phyloP scores from a whole-genome alignment of 495 filamentous ascomycete species.

The Extremus antarcticus region DNA sequence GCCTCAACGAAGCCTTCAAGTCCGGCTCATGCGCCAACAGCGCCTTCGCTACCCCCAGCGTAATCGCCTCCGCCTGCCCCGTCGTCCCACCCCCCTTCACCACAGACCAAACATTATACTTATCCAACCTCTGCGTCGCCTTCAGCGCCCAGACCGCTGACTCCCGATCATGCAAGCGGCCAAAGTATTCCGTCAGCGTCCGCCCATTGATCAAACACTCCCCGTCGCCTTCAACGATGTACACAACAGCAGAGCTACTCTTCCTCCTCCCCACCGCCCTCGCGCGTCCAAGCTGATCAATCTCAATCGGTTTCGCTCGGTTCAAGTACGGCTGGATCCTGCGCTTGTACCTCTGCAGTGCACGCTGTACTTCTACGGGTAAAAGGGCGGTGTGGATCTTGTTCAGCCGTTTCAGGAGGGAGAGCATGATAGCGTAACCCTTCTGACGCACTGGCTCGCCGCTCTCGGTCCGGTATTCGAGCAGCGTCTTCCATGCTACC shows the following conservation, averaged over 20 bases:
- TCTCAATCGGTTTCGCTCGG: conserved; percentile 39
- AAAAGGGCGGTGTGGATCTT: conserved; percentile 71
- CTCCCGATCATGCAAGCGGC: conserved; percentile 84
- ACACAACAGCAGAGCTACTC: conserved; percentile 69
- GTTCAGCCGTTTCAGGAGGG: conserved; percentile 68
- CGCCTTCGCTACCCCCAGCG: conserved; percentile 81
- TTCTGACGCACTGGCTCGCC: conserved; percentile 69
- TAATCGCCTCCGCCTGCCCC: conserved; percentile 90
- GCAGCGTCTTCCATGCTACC: conserved; percentile 72
- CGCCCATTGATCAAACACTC: conserved; percentile 85
- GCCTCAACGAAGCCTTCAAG: conserved; percentile 74
- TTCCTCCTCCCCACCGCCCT: conserved; percentile 76
- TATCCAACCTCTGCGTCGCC: conserved; percentile 71
- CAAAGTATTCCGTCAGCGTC: conserved; percentile 64
- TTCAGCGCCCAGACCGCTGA: conserved; percentile 86
- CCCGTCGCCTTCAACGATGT: conserved; percentile 81
- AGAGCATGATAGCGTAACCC: conserved; percentile 65
- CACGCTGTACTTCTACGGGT: conserved; percentile 52
- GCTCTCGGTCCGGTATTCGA: conserved; percentile 60
- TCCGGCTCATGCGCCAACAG: conserved; percentile 81
- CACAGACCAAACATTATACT: conserved; percentile 90
- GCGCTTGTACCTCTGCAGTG: conserved; percentile 60
- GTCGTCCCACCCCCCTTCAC: conserved; percentile 80
- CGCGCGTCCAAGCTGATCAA: conserved; percentile 67
- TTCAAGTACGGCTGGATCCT: conserved; percentile 60